These are phyloP conservation scores for Colletotrichum limetticola DNA, from an alignment of 2,329 filamentous ascomycete genomes.

Conservation along the genomic window DNA sequence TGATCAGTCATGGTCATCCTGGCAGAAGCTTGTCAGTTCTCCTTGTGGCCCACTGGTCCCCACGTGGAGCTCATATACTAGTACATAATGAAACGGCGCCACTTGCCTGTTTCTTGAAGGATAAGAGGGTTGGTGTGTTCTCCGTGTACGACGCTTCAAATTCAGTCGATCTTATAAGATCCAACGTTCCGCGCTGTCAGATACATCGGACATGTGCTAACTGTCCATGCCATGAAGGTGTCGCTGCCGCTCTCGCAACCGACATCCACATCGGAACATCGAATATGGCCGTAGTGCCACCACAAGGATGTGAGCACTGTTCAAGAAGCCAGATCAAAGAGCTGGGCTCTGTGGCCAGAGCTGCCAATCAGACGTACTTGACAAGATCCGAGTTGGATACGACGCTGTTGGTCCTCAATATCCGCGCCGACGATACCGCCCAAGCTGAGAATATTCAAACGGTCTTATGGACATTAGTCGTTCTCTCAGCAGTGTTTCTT, in stretches of 20 bases:
- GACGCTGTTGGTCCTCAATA: slow-evolving; percentile 13
- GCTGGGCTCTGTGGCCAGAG: slow-evolving; percentile 7
- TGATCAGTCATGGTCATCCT: background rate
- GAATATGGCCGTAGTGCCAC: slow-evolving; percentile 31
- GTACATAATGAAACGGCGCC: slow-evolving; percentile 14
- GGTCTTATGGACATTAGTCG: slow-evolving; percentile 37
- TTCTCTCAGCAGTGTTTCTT: slow-evolving; percentile 37
- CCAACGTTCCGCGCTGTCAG: background rate
- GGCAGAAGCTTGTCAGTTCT: background rate
- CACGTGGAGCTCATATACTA: background rate
- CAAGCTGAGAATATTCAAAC: slow-evolving; percentile 19
- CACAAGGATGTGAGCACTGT: slow-evolving; percentile 18
- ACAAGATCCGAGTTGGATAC: slow-evolving; percentile 9
- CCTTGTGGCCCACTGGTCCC: background rate
- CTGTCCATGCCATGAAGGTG: slow-evolving; percentile 1
- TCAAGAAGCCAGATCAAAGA: slow-evolving; percentile 6
- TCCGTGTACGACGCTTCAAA: background rate
- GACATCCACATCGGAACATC: slow-evolving; percentile 6
- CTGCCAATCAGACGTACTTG: background rate
- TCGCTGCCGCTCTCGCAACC: background rate
- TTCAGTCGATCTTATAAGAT: slow-evolving; percentile 2
- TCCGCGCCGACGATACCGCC: slow-evolving; percentile 19
- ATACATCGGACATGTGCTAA: background rate
- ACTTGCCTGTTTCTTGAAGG: background rate
- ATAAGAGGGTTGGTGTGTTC: background rate